phyloP scores from a whole-genome alignment of 1,284 basidiomycete species.

The Trametes pubescens region DNA sequence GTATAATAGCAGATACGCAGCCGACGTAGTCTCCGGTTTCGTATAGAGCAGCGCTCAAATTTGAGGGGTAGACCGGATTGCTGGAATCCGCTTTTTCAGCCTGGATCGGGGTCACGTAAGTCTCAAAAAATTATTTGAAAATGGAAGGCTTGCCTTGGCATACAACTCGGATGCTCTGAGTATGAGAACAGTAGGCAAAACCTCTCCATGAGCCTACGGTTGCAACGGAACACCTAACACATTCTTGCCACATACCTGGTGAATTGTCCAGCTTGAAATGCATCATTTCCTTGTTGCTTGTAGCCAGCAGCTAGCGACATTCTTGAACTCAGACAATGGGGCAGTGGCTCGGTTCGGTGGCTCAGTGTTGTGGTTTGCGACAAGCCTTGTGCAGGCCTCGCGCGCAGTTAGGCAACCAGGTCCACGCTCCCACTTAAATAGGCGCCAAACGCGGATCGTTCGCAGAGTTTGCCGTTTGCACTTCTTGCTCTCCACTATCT shows the following conservation, averaged over 20 bases:
- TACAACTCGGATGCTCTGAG: slow-evolving; percentile 14
- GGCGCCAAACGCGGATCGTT: neutral
- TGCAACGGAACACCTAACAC: neutral
- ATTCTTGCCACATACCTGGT: too few relatives aligned
- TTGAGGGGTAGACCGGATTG: slow-evolving; percentile 42
- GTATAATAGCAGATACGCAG: slow-evolving; percentile 38
- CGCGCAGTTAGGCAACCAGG: too few relatives aligned
- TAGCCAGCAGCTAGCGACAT: neutral
- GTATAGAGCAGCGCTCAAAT: slow-evolving; percentile 46
- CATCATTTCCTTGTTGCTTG: neutral
- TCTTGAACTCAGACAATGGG: neutral
- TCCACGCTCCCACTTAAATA: neutral
- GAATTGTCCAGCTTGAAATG: too few relatives aligned
- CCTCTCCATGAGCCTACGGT: too few relatives aligned
- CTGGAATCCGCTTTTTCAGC: slow-evolving; percentile 28
- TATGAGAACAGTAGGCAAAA: too few relatives aligned
- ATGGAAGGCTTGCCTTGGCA: neutral
- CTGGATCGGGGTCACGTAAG: slow-evolving; percentile 6
- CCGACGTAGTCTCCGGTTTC: slow-evolving; percentile 43
- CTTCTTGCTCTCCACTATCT: neutral
- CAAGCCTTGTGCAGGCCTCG: too few relatives aligned
- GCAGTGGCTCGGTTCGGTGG: neutral
- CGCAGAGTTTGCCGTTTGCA: neutral
- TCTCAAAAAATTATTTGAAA: too few relatives aligned
- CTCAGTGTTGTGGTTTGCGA: neutral